These are phyloP conservation scores for Botrytis pseudocinerea DNA, from an alignment of 2,329 filamentous ascomycete genomes.

Conservation along the genomic window DNA sequence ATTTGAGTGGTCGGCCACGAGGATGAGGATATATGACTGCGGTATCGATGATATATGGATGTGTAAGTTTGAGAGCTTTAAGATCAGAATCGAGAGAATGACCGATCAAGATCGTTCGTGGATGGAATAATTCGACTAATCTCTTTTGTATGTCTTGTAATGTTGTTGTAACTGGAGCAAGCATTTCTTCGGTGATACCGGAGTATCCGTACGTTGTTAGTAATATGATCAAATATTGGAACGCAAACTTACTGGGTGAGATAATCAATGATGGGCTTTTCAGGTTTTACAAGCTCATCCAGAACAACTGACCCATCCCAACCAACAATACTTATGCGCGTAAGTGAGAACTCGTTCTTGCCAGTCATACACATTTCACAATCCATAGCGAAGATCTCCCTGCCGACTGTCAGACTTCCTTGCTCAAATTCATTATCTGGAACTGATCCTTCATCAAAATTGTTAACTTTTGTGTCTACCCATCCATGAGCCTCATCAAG, in stretches of 20 bases:
- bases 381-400: constrained; percentile 78
- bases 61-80: constrained; percentile 78
- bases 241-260: constrained; percentile 63
- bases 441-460: constrained; percentile 65
- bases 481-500: constrained; percentile 65
- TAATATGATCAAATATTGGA: constrained; percentile 25
- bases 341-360: constrained; percentile 76
- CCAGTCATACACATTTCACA: constrained; percentile 97
- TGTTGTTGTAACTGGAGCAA: constrained; percentile 80
- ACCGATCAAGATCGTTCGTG: constrained; percentile 72
- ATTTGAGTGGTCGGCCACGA: constrained; percentile 84
- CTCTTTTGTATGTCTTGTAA: constrained; percentile 78
- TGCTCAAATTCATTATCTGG: constrained; percentile 71
- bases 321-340: constrained; percentile 80
- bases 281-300: constrained; percentile 90
- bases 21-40: constrained; percentile 87
- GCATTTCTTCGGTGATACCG: constrained; percentile 85
- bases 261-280: constrained; percentile 87
- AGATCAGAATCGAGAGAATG: constrained; percentile 84
- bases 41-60: constrained; percentile 93
- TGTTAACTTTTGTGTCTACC: constrained; percentile 74
- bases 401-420: constrained; percentile 81
- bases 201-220: constrained; percentile 58
- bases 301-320: constrained; percentile 83
- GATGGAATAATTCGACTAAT: constrained; percentile 70